Conservation (phyloP, 495 filamentous ascomycete genomes). For the Pyrenula aspistea region DNA sequence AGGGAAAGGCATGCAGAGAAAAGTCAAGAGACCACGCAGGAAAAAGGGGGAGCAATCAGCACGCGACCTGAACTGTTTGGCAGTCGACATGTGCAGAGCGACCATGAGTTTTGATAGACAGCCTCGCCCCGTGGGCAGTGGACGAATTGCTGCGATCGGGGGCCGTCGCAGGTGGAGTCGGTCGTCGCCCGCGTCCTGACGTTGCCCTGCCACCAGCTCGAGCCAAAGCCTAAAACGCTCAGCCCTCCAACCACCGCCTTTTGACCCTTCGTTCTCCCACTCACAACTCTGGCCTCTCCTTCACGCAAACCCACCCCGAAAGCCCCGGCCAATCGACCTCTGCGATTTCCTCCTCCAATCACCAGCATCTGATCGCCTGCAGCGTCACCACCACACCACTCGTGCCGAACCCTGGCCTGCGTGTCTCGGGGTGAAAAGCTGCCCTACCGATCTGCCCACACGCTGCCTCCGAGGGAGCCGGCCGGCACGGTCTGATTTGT, state of each 20-base stretch:
- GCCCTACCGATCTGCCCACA: too few species aligned
- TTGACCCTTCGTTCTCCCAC: background rate
- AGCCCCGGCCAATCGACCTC: background rate
- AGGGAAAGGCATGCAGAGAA: too few species aligned
- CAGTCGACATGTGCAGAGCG: too few species aligned
- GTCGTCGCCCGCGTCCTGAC: background rate
- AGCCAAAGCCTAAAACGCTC: background rate
- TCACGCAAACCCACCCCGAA: background rate
- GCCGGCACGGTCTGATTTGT: background rate
- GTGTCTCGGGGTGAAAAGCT: too few species aligned
- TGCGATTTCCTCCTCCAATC: background rate
- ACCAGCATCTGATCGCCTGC: background rate
- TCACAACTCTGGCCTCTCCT: background rate
- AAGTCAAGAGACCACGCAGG: too few species aligned
- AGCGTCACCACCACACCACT: too few species aligned
- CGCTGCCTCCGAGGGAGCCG: too few species aligned
- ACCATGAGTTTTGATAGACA: too few species aligned
- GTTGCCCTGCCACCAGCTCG: background rate
- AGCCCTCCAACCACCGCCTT: background rate
- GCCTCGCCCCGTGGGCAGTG: too few species aligned
- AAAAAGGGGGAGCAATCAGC: too few species aligned
- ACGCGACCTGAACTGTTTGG: too few species aligned
- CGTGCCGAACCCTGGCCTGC: too few species aligned
- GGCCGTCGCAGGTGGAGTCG: background rate
- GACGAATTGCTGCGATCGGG: background rate